Base-by-base conservation (phyloP, 164 flowering plant genomes). In the Stephania japonica region DNA sequence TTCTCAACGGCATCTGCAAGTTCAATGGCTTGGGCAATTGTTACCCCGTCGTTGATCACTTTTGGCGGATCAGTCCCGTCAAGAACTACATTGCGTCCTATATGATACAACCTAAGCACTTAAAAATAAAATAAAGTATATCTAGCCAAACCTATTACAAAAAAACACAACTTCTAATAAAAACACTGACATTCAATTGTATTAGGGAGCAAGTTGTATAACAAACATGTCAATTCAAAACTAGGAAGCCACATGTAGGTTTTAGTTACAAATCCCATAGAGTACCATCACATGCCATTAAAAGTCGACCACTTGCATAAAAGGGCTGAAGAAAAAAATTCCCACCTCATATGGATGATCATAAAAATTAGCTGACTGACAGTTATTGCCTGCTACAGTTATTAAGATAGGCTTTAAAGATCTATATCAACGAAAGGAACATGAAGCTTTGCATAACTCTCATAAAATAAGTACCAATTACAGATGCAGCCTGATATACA, bases 41-140 rank as follows among this genome's bases (percentile, higher is more conserved):
- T 95, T 44, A 91, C 93, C 71, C 98, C 99, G 83, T 95, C 99
- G 81, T 95, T 95, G 32, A 95, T 80, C 18, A 93, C 89, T 79
- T 86, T 90, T 13, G 88, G 81, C 6, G 65, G 74, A 27, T 72
- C 84, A 27, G 88, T 79, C 42, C 91, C 98, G 21, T 89, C 89
- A 49, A 95, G 90, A 78, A 95, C 78, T 59, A 95, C 99, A 75
- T 95, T 95, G 25, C 97, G 90, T 11, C 99, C 99, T 95, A 88
- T 81, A 84, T 66, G 50, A 13, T 78, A 70, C 64, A 67, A 65
- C 42, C 71, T 5, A 70, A 72, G 38, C 62, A 42, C 43, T 44
- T 44, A 8, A 16, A 53, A 12, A 13, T 16, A 53, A 5, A 53
- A 53, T 13, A 53, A 44, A 44, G 14, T 44, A 19, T 5, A 53